Evolutionary conservation across 1,139 yeast genomes (phyloP), one percentile per base, ranked within the genome.

Genomic region (Yamadazyma mexicana): DNA sequence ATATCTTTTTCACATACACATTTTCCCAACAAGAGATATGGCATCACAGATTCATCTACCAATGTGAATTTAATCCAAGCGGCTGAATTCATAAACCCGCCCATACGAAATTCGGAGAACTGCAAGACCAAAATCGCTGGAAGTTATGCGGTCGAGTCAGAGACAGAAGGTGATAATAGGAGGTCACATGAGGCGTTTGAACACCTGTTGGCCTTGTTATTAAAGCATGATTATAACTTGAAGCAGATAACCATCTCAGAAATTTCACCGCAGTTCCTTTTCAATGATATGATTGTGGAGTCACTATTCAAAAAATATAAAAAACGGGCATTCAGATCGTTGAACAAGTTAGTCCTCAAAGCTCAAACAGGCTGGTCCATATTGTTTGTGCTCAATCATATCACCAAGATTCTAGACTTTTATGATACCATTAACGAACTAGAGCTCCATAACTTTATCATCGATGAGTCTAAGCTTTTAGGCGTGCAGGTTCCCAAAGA

Each of bases 181-280:
- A 40, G 49, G n/a, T 48, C 40, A 12, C 67, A 64, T 45, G 49
- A 56, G n/a, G 62, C 54, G 5, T 70, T 58, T 43, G 50, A 61
- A 4, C 40, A 43, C 15, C 47, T 58, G 5, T 49, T 71, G 14
- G 43, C 46, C 2, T 47, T 48, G 12, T 47, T 71, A 7, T 47
- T 69, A 9, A 49, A 49, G 18, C 66, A 67, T 38, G 61, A 69
- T 9, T 66, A 51, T 44, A 72, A 69, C 10, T 46, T 71, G 22
- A 57, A 61, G 39, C 43, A 42, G 3, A 31, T 69, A 2, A 44
- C 44, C 5, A 47, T 79, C 14, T 59, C 61, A 15, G 75, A 77
- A 40, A 68, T 79, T 1, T 71, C 80, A 4, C 81, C 81, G 2
- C 70, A 67, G 18, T 79, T 79, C 51, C 66, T 61, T 31, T 75